A percentile compares a stretch with the other conserved stretches of the same genome.
phyloP scores from a whole-genome alignment of 805 yeast species.

The Lipomyces oligophaga region DNA sequence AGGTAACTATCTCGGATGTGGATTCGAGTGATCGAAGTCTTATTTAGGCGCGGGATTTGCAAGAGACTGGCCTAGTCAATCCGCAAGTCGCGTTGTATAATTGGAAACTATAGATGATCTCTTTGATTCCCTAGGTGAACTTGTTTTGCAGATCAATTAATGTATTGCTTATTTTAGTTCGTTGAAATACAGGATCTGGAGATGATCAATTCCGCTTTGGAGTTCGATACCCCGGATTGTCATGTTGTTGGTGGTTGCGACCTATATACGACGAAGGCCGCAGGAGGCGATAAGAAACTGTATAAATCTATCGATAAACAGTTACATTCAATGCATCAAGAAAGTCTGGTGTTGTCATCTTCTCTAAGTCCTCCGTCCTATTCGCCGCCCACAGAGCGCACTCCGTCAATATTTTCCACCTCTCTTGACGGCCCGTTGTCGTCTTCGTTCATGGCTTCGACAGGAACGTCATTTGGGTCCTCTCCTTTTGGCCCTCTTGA shows the following conservation, averaged over 20 bases:
- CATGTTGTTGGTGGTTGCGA: conserved; percentile 87
- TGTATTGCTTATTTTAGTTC: no score
- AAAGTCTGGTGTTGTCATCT: conserved; percentile 26
- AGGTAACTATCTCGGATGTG: no score
- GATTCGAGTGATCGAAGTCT: no score
- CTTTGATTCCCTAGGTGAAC: no score
- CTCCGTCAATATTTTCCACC: conserved; percentile 2
- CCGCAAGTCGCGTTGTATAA: no score
- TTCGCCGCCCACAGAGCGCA: conserved; percentile 32
- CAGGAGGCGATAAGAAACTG: conserved; percentile 82
- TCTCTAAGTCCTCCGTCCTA: conserved; percentile 28
- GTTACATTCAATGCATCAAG: conserved; percentile 49
- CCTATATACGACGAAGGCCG: conserved; percentile 85
- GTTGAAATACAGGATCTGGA: conserved; percentile 93
- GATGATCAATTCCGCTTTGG: conserved; percentile 77
- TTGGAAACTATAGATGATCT: no score
- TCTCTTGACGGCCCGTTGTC: conserved; percentile 6
- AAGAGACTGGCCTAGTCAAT: no score
- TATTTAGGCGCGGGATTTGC: no score
- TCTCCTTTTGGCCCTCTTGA: conserved; percentile 90
- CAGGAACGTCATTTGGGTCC: conserved; percentile 33
- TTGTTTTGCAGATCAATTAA: no score
- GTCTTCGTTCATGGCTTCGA: conserved; percentile 6
- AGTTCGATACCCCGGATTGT: conserved; percentile 71
- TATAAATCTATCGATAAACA: conserved; percentile 84